Evolutionary conservation across 257 asterid genomes (phyloP).

Genomic region (Solanum ossicruentum): DNA sequence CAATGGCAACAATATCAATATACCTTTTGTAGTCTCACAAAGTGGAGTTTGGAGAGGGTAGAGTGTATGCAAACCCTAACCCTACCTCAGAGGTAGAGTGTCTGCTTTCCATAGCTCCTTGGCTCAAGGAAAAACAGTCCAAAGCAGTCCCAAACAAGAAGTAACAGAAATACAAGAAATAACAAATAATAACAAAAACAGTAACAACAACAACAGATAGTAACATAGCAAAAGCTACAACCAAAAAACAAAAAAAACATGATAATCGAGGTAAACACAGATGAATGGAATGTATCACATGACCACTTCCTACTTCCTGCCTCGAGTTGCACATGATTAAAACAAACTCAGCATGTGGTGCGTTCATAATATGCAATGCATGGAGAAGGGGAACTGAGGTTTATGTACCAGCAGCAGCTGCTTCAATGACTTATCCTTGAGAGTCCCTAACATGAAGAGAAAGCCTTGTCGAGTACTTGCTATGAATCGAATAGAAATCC

Average conservation of each 20-base stretch:
- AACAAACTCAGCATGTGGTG: not conserved
- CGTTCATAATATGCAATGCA: not conserved
- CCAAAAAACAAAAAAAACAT: not conserved
- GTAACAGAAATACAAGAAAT: not conserved
- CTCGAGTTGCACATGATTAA: not conserved
- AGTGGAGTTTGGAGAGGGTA: not conserved
- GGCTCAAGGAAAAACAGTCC: not conserved
- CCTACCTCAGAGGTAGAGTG: not conserved
- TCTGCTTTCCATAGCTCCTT: not conserved
- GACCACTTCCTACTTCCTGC: not conserved
- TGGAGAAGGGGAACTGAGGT: not conserved
- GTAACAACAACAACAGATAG: not conserved
- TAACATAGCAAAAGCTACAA: not conserved
- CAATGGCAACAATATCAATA: not conserved
- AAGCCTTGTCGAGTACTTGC: constrained; percentile 17
- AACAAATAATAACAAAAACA: not conserved
- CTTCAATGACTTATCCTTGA: constrained; percentile 21
- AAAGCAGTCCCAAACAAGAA: not conserved
- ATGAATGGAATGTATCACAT: not conserved
- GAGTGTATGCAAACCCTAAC: not conserved
- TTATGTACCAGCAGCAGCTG: constrained; percentile 36
- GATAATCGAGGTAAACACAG: not conserved
- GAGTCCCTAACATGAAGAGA: constrained; percentile 26
- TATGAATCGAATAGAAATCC: constrained; percentile 21
- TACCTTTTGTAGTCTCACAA: not conserved